Conservation (phyloP, 176 grass and related monocot species). For the Eremochloa ophiuroides region DNA sequence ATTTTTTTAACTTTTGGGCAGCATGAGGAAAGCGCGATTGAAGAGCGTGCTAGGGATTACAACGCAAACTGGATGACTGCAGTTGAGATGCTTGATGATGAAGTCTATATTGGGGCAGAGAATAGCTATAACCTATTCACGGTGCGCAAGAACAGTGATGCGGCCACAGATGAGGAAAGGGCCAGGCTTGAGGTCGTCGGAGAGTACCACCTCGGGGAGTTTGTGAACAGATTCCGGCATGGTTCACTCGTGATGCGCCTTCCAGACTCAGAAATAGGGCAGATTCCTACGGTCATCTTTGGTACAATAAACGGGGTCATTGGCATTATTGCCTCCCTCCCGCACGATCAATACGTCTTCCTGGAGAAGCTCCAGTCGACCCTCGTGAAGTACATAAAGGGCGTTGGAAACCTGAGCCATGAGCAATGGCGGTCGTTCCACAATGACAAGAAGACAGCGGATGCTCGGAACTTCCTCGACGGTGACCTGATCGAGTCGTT, state of each 20-base stretch:
- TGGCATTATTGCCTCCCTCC: constrained; percentile 77
- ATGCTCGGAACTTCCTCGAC: constrained; percentile 73
- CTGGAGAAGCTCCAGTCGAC: constrained; percentile 78
- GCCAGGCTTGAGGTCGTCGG: constrained; percentile 78
- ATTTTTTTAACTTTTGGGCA: constrained; percentile 6
- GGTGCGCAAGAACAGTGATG: constrained; percentile 92
- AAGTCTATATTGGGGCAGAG: constrained; percentile 85
- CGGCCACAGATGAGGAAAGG: constrained; percentile 85
- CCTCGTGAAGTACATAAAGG: constrained; percentile 84
- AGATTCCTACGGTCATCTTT: constrained; percentile 80
- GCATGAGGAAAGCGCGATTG: constrained; percentile 88
- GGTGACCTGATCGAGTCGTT: constrained; percentile 93
- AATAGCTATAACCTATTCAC: constrained; percentile 89
- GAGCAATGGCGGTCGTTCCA: constrained; percentile 88
- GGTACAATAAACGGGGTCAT: constrained; percentile 91
- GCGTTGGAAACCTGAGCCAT: constrained; percentile 76
- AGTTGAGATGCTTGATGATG: constrained; percentile 92
- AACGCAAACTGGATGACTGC: constrained; percentile 96
- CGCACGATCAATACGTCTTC: constrained; percentile 73
- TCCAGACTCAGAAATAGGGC: constrained; percentile 58
- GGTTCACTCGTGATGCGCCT: constrained; percentile 89
- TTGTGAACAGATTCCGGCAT: constrained; percentile 75
- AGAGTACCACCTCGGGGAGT: constrained; percentile 93
- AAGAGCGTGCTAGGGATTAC: constrained; percentile 83
- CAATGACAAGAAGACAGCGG: constrained; percentile 63